Conservation (phyloP, 371 early-diverging fungal species). For the Neoconidiobolus thromboides region DNA sequence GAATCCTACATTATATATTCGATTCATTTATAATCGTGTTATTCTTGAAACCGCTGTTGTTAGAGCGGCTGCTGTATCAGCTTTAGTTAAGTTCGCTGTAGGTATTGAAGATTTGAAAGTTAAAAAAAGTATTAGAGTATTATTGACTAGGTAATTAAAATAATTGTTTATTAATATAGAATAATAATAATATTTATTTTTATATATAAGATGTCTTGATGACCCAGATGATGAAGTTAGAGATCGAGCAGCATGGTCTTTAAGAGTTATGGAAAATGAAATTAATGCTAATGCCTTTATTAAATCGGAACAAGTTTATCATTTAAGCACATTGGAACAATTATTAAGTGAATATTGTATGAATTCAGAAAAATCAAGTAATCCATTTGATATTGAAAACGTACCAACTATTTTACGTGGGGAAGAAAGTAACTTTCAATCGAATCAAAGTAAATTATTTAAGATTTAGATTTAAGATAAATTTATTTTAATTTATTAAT, state of each 20-base stretch:
- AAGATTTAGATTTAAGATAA: neutral
- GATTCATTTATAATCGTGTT: slow-evolving; percentile 96
- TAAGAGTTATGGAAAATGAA: slow-evolving; percentile 54
- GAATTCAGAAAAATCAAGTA: slow-evolving; percentile 25
- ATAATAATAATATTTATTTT: neutral
- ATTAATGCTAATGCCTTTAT: slow-evolving; percentile 31
- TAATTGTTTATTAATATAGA: too few species aligned
- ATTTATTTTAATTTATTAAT: neutral
- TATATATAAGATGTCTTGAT: slow-evolving; percentile 61
- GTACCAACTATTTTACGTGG: slow-evolving; percentile 33
- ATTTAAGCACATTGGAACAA: slow-evolving; percentile 63
- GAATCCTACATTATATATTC: slow-evolving; percentile 84
- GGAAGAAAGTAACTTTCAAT: neutral
- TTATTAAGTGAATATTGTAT: slow-evolving; percentile 66
- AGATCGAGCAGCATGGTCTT: slow-evolving; percentile 82
- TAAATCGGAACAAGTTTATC: slow-evolving; percentile 26
- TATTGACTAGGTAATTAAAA: slow-evolving; percentile 43
- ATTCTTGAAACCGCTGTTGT: slow-evolving; percentile 93
- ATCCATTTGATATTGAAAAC: slow-evolving; percentile 52
- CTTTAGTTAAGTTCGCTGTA: slow-evolving; percentile 85
- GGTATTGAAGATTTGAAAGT: slow-evolving; percentile 51
- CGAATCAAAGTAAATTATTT: neutral
- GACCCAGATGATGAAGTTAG: slow-evolving; percentile 97
- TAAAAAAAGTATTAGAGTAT: slow-evolving; percentile 58
- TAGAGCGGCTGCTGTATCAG: slow-evolving; percentile 92